Base-by-base conservation (phyloP, 192 early-diverging fungal species). In the Podila verticillata region DNA sequence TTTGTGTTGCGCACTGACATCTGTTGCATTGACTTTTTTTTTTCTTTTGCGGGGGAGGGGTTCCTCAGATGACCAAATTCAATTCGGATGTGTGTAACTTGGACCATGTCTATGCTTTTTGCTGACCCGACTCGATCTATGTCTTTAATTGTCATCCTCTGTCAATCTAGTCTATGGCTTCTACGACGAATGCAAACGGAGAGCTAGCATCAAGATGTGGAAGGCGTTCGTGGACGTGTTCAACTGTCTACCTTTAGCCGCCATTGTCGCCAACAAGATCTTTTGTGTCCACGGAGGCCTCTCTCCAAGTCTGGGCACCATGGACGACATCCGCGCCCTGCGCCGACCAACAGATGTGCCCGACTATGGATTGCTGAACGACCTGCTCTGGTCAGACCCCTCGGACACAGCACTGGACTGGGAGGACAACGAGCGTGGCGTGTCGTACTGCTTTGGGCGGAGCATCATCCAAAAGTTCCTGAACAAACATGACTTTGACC, bases 371-470 rank as follows among this genome's bases (percentile, higher is more conserved):
- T 77, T 98, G 9, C 85, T 98, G 36, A 97, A 97, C 75, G 95
- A 96, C 75, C 80, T 98, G 36, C 85, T 98, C 36, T 98, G 96
- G 96, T 95, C 94, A 3, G 96, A 98, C 64, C 96, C 96, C 7
- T 93, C 92, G 34, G 94, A 95, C 7, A 89, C 87, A 2, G 91
- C 89, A 0, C 68, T 83, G 8, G 92, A 95, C 63, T 95, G 93
- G 93, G 91, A 95, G 68, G 95, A 97, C 73, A 98, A 96, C 83
- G 96, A 98, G 70, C 92, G 97, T 39, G 97, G 97, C n/a, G 96
- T 98, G 2, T 93, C 91, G 17, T 98, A 95, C 80, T 95, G 94
- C 67, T 98, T 98, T 83, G 95, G 96, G 15, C 91, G 91, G 73
- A 84, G 86, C 60, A 89, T 97, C 19, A 93, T 98, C 65, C 86